phyloP scores from a whole-genome alignment of 202 grass and related monocot species.

The Setaria viridis region DNA sequence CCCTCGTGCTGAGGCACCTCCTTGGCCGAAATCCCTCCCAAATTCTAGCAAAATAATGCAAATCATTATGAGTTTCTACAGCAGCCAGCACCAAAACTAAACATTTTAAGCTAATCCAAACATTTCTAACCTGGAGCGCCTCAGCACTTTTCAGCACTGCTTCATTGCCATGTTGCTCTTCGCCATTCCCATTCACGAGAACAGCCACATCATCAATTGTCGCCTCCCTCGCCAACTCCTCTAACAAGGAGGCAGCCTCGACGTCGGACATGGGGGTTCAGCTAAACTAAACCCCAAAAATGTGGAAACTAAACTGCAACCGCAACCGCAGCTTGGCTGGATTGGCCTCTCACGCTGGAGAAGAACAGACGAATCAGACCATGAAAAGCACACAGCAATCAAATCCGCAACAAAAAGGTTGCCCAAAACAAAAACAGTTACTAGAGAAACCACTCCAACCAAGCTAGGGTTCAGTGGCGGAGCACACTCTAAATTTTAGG shows the following conservation, averaged over 20 bases:
- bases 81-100: conserved; percentile 7
- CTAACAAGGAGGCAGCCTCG: conserved; percentile 35
- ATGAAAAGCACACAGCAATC: not conserved
- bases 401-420: not conserved
- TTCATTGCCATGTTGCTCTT: conserved; percentile 13
- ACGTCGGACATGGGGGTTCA: conserved; percentile 36
- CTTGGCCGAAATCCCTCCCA: conserved; percentile 1
- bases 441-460: too few relatives aligned
- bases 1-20: conserved; percentile 25
- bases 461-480: too few relatives aligned
- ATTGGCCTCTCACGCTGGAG: not conserved
- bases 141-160: conserved; percentile 27
- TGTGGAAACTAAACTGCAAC: not conserved
- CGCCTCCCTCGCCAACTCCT: conserved; percentile 37
- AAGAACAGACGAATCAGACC: not conserved
- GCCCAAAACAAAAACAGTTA: too few relatives aligned
- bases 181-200: conserved; percentile 34
- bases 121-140: conserved; percentile 45
- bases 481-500: too few relatives aligned
- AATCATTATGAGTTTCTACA: not conserved
- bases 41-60: conserved; percentile 49
- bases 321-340: not conserved
- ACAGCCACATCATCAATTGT: conserved; percentile 3
- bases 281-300: not conserved
- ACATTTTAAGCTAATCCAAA: not conserved